These are phyloP conservation scores for Teunomyces pallodes DNA, from an alignment of 805 yeast genomes.

Conservation along the genomic window DNA sequence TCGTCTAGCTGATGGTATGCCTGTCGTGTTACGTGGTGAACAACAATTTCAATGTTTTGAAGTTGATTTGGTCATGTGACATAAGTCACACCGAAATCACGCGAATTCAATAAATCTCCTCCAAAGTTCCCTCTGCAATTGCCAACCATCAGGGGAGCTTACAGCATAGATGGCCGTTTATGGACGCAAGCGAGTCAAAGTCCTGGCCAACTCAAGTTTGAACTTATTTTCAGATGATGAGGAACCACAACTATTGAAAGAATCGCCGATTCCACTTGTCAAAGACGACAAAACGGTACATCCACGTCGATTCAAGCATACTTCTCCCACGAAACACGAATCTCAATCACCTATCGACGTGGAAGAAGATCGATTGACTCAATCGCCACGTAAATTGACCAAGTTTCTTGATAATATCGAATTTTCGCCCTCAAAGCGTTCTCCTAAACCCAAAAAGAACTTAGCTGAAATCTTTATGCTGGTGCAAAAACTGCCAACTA, in stretches of 20 bases:
- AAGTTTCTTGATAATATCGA: conserved; percentile 3
- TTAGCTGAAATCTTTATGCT: background rate
- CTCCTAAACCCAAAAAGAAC: background rate
- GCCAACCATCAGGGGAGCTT: background rate
- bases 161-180: background rate
- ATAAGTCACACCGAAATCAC: background rate
- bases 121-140: too few species aligned
- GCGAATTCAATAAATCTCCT: too few species aligned
- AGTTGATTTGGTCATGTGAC: background rate
- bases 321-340: background rate
- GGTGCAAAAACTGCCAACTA: background rate
- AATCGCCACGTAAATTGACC: conserved; percentile 16
- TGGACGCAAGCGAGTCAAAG: background rate
- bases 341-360: background rate
- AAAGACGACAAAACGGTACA: background rate
- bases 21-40: background rate
- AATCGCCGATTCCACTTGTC: background rate
- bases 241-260: background rate
- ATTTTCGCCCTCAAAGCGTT: background rate
- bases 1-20: background rate
- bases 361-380: background rate
- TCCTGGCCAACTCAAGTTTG: background rate
- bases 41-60: conserved; percentile 2
- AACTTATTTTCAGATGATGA: background rate
- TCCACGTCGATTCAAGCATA: background rate